Evolutionary conservation across 1,284 basidiomycete genomes (phyloP).

Genomic region (Inonotus hispidus): DNA sequence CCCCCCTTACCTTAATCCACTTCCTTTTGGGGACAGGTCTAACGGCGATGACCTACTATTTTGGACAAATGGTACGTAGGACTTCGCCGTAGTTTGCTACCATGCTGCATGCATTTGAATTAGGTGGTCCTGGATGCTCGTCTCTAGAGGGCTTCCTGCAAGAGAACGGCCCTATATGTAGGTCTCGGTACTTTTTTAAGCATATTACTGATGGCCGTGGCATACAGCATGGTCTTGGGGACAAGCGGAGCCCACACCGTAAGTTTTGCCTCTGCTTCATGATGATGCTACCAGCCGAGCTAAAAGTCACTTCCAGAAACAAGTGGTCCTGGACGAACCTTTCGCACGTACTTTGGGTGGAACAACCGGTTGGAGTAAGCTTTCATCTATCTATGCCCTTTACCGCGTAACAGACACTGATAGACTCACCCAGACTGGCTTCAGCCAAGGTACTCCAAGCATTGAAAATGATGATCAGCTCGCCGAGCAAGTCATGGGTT

Average conservation of each 20-base stretch:
- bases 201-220: not conserved
- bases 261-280: slow-evolving; percentile 16
- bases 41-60: slow-evolving; percentile 47
- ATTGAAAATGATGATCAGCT: slow-evolving; percentile 36
- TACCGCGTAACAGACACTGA: not conserved
- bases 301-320: slow-evolving; percentile 23
- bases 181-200: slow-evolving; percentile 6
- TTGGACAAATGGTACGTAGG: slow-evolving; percentile 33
- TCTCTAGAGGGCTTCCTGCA: slow-evolving; percentile 43
- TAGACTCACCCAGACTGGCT: slow-evolving; percentile 28
- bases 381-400: not conserved
- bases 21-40: slow-evolving; percentile 17
- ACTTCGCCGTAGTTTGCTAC: not conserved
- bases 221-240: slow-evolving; percentile 51
- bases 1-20: too few relatives aligned
- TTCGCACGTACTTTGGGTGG: slow-evolving; percentile 41
- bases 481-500: slow-evolving; percentile 33
- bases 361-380: slow-evolving; percentile 47
- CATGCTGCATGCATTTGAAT: not conserved
- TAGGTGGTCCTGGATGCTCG: slow-evolving; percentile 44
- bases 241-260: slow-evolving; percentile 44
- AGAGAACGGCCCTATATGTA: slow-evolving; percentile 43
- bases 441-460: slow-evolving; percentile 31
- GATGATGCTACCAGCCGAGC: not conserved
- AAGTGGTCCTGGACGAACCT: slow-evolving; percentile 39